phyloP scores from a whole-genome alignment of 257 asterid genomes.

The Rauvolfia tetraphylla region DNA sequence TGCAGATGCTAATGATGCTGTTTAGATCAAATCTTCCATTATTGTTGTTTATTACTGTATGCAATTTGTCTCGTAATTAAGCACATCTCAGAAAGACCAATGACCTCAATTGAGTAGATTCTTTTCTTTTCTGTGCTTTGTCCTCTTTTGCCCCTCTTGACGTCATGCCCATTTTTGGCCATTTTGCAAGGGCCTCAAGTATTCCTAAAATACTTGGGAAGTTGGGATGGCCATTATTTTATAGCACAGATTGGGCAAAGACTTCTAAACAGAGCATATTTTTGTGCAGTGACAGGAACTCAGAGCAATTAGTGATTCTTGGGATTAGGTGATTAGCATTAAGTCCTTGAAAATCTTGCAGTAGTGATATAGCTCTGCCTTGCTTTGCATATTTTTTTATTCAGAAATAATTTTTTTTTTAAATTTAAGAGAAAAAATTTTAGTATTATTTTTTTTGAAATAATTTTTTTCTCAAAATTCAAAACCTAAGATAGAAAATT shows the following conservation, averaged over 20 bases:
- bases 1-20: conserved; percentile 19
- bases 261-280: conserved; percentile 8
- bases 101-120: conserved; percentile 25
- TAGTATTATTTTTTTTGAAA: too few species aligned
- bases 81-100: conserved; percentile 22
- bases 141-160: conserved; percentile 18
- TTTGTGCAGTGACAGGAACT: neutral
- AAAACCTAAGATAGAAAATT: too few species aligned
- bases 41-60: conserved; percentile 11
- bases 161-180: conserved; percentile 25
- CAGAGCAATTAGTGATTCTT: conserved; percentile 3
- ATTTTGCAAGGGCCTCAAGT: neutral
- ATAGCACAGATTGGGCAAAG: conserved; percentile 5
- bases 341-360: neutral
- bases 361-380: neutral
- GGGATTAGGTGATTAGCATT: neutral
- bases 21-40: conserved; percentile 4
- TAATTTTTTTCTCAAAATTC: too few species aligned
- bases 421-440: too few species aligned
- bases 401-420: too few species aligned
- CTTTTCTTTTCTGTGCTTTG: conserved; percentile 20
- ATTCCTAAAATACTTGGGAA: neutral
- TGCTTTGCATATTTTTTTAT: too few species aligned
- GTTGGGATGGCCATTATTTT: neutral
- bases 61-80: conserved; percentile 19